These are phyloP conservation scores for Fistulifera pelliculosa DNA, from an alignment of 108 stramenopile species.

Conservation along the genomic window DNA sequence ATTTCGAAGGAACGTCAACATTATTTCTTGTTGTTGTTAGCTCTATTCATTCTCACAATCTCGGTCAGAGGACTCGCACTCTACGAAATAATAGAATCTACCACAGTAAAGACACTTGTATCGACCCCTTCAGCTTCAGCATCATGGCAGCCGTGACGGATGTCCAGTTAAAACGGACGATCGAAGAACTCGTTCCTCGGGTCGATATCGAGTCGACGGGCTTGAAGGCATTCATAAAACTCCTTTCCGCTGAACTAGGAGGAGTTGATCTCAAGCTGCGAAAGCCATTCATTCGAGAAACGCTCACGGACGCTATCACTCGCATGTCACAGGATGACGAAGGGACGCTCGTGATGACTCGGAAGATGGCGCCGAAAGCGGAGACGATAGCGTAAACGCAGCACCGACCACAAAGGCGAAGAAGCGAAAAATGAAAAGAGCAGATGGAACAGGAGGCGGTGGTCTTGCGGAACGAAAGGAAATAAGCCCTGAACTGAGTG, in stretches of 20 bases:
- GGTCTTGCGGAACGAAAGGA: constrained; percentile 61
- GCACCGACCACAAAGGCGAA: constrained; percentile 7
- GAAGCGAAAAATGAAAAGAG: constrained; percentile 30
- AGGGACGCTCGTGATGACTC: constrained; percentile 11
- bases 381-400: constrained; percentile 23
- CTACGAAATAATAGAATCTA: no score
- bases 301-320: constrained; percentile 56
- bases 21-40: no score
- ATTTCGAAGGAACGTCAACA: no score
- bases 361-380: constrained; percentile 15
- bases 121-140: no score
- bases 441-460: constrained; percentile 23
- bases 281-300: constrained; percentile 55
- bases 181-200: constrained; percentile 43
- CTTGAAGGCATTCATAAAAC: constrained; percentile 61
- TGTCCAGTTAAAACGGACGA: neutral
- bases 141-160: constrained; percentile 1
- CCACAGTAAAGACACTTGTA: no score
- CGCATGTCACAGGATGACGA: constrained; percentile 22
- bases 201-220: constrained; percentile 68
- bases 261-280: constrained; percentile 41
- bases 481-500: constrained; percentile 44
- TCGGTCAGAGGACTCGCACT: no score
- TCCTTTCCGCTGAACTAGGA: constrained; percentile 46
- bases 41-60: no score